Percentiles rank a stretch among this genome's conserved stretches.
These are phyloP conservation scores for Talaromyces wortmannii DNA, from an alignment of 495 filamentous ascomycete species.

Conservation along the genomic window DNA sequence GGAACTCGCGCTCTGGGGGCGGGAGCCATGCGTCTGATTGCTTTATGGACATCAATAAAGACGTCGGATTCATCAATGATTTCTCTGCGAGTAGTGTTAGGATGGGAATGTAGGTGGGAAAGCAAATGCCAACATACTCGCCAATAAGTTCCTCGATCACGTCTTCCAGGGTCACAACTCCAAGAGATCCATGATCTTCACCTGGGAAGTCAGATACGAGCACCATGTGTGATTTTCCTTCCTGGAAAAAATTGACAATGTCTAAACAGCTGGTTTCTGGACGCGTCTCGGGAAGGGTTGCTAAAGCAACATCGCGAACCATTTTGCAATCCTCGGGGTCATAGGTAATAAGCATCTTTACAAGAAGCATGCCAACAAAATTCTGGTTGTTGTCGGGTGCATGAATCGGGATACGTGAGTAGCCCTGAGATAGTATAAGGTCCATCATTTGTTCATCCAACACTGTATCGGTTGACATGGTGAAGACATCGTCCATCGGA, in stretches of 20 bases:
- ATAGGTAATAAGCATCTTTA: constrained; percentile 98
- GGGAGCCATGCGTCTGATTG: constrained; percentile 72
- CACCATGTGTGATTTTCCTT: constrained; percentile 98
- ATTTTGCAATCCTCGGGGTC: constrained; percentile 85
- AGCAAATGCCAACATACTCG: constrained; percentile 58
- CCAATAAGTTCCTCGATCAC: constrained; percentile 98
- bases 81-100: constrained; percentile 40
- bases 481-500: constrained; percentile 94
- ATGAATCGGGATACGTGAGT: constrained; percentile 92
- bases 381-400: constrained; percentile 75
- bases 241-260: constrained; percentile 99
- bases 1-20: constrained; percentile 56
- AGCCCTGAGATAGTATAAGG: constrained; percentile 82
- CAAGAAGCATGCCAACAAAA: constrained; percentile 94
- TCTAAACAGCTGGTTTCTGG: constrained; percentile 94
- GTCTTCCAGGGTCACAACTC: constrained; percentile 93
- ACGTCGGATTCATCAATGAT: constrained; percentile 91
- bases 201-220: constrained; percentile 87
- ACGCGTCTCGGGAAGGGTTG: constrained; percentile 88
- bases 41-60: constrained; percentile 94
- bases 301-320: constrained; percentile 84
- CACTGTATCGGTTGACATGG: constrained; percentile 85
- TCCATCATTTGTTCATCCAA: constrained; percentile 92
- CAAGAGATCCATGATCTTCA: constrained; percentile 79
- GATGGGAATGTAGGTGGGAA: background rate